Evolutionary conservation across 2,329 filamentous ascomycete species (phyloP).

Genomic region (Neonectria ditissima): DNA sequence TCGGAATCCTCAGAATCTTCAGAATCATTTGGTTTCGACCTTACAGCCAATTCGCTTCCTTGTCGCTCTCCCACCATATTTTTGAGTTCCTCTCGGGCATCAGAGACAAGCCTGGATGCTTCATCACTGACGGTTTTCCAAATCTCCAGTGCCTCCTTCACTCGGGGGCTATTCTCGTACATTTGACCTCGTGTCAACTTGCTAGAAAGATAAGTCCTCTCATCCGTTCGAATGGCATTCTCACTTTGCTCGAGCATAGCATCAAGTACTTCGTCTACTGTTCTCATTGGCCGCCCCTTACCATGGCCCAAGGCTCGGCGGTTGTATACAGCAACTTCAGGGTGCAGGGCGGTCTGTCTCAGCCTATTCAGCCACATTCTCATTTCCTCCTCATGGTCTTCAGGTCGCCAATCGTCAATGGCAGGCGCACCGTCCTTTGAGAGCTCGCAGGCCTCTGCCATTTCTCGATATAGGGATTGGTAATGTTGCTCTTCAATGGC

Average conservation of each 20-base stretch:
- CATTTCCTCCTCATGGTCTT: constrained; percentile 78
- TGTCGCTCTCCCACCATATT: constrained; percentile 56
- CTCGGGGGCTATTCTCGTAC: constrained; percentile 77
- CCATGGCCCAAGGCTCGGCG: constrained; percentile 72
- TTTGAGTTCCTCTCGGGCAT: constrained; percentile 72
- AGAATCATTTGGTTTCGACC: constrained; percentile 11
- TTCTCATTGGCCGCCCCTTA: constrained; percentile 76
- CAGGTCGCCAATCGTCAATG: constrained; percentile 71
- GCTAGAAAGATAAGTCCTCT: constrained; percentile 73
- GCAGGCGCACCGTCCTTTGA: constrained; percentile 72
- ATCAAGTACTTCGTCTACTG: constrained; percentile 86
- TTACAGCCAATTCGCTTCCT: constrained; percentile 12
- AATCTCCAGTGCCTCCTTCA: constrained; percentile 74
- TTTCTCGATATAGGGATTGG: constrained; percentile 77
- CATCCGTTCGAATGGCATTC: constrained; percentile 71
- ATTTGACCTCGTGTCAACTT: constrained; percentile 81
- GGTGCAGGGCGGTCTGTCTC: constrained; percentile 86
- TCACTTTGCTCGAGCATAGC: constrained; percentile 93
- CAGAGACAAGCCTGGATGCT: constrained; percentile 65
- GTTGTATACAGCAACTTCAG: constrained; percentile 79
- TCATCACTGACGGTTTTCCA: constrained; percentile 72
- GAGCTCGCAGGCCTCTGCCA: constrained; percentile 78
- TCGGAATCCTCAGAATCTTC: constrained; percentile 44
- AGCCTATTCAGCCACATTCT: constrained; percentile 81
- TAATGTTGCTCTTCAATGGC: constrained; percentile 94